These are phyloP conservation scores for Alopecurus myosuroides DNA, from an alignment of 176 grass and related monocot species.

Conservation along the genomic window DNA sequence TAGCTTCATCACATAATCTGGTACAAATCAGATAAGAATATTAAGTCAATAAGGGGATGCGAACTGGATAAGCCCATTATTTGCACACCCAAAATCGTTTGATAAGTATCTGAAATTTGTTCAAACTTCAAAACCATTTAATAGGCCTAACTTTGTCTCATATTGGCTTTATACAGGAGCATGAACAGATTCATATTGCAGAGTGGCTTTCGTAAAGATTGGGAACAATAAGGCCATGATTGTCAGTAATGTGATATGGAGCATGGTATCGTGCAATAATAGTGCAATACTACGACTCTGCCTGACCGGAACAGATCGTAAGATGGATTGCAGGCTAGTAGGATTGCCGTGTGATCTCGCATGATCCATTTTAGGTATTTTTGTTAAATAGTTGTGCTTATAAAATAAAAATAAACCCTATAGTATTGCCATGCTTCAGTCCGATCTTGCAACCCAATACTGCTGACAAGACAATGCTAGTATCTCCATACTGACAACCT, in stretches of 20 bases:
- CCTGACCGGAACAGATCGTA: background rate
- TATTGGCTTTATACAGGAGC: background rate
- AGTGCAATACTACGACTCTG: background rate
- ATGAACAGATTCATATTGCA: background rate
- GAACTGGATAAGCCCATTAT: conserved; percentile 13
- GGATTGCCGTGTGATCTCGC: background rate
- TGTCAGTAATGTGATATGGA: background rate
- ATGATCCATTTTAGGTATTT: background rate
- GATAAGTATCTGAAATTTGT: conserved; percentile 5
- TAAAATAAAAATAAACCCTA: background rate
- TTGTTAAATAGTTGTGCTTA: background rate
- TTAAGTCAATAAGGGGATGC: background rate
- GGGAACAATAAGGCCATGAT: background rate
- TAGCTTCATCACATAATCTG: conserved; percentile 97
- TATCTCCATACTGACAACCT: background rate
- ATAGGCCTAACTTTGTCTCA: background rate
- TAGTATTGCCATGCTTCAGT: background rate
- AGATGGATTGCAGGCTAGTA: background rate
- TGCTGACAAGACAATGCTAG: conserved; percentile 3
- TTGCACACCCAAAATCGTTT: conserved; percentile 12
- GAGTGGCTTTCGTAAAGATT: background rate
- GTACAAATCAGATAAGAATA: conserved; percentile 10
- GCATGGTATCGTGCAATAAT: background rate
- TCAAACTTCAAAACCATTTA: conserved; percentile 17
- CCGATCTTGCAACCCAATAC: background rate